Evolutionary conservation across 805 yeast species (phyloP).

Genomic region (Wickerhamomyces tratensis): DNA sequence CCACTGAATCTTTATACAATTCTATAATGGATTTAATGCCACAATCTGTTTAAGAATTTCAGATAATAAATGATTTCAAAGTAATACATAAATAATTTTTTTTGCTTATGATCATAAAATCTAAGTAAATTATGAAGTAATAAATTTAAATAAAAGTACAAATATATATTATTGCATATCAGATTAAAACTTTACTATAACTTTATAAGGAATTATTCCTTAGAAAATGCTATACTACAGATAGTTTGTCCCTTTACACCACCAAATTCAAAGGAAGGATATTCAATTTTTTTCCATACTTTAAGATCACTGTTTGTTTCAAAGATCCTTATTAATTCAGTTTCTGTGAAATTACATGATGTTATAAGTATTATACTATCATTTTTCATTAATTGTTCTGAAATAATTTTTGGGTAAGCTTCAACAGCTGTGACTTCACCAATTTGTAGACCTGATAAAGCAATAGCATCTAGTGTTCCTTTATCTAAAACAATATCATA

Average conservation of each 20-base stretch:
- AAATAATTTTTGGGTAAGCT: slow-evolving; percentile 52
- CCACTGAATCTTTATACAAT: slow-evolving; percentile 49
- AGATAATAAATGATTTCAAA: background rate
- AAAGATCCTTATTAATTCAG: slow-evolving; percentile 53
- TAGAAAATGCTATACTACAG: slow-evolving; percentile 74
- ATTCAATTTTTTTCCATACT: slow-evolving; percentile 58
- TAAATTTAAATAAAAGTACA: no score
- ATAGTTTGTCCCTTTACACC: slow-evolving; percentile 85
- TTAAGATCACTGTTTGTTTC: slow-evolving; percentile 31
- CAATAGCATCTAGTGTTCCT: slow-evolving; percentile 96
- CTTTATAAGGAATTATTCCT: slow-evolving; percentile 3
- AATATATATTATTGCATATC: slow-evolving; percentile 3
- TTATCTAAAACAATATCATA: slow-evolving; percentile 83
- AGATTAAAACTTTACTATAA: no score
- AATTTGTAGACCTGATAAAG: slow-evolving; percentile 53
- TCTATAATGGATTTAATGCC: slow-evolving; percentile 26
- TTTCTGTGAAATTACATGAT: slow-evolving; percentile 87
- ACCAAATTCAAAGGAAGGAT: slow-evolving; percentile 83
- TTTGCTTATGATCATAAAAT: no score
- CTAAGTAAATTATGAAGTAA: no score
- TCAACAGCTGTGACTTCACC: slow-evolving; percentile 40
- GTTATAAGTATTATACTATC: slow-evolving; percentile 69
- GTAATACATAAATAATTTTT: no score
- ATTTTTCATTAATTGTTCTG: slow-evolving; percentile 37
- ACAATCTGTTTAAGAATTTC: background rate